phyloP scores from a whole-genome alignment of 1,284 basidiomycete species.

The Austroboletus niveus region DNA sequence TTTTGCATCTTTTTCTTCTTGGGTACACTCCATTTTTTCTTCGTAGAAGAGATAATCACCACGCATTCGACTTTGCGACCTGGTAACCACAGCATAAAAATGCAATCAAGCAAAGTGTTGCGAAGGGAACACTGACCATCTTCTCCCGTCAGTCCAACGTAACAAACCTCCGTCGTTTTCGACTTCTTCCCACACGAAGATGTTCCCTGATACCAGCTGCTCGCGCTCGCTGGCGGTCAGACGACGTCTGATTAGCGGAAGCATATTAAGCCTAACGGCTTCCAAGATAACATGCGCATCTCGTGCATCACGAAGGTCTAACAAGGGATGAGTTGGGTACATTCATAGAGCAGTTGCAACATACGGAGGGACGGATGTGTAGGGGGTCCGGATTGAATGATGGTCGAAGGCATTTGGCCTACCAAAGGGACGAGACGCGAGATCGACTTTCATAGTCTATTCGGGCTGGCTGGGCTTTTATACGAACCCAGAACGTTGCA shows the following conservation, averaged over 20 bases:
- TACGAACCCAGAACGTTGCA: slow-evolving; percentile 18
- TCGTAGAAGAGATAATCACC: slow-evolving; percentile 78
- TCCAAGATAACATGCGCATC: slow-evolving; percentile 71
- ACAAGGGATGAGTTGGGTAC: slow-evolving; percentile 11
- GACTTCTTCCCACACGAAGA: slow-evolving; percentile 82
- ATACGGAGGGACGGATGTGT: slow-evolving; percentile 61
- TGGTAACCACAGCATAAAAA: slow-evolving; percentile 27
- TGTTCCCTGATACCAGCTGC: slow-evolving; percentile 63
- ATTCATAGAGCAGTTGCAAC: slow-evolving; percentile 19
- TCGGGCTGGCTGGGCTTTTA: slow-evolving; percentile 20
- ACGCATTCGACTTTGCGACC: slow-evolving; percentile 81
- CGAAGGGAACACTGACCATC: slow-evolving; percentile 49
- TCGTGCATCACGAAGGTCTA: slow-evolving; percentile 71
- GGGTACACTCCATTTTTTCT: slow-evolving; percentile 73
- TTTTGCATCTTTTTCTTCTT: slow-evolving; percentile 72
- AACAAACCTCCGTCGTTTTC: slow-evolving; percentile 74
- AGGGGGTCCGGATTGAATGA: slow-evolving; percentile 25
- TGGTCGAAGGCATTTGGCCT: slow-evolving; percentile 15
- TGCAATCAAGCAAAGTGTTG: background rate
- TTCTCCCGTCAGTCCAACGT: slow-evolving; percentile 74
- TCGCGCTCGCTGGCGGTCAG: slow-evolving; percentile 67
- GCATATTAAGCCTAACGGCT: slow-evolving; percentile 65
- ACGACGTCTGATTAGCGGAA: slow-evolving; percentile 69
- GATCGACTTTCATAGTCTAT: slow-evolving; percentile 1
- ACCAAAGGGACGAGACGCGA: slow-evolving; percentile 3